These are phyloP conservation scores for Rhodotorula sp. DNA, from an alignment of 1,284 basidiomycete species.

Conservation along the genomic window DNA sequence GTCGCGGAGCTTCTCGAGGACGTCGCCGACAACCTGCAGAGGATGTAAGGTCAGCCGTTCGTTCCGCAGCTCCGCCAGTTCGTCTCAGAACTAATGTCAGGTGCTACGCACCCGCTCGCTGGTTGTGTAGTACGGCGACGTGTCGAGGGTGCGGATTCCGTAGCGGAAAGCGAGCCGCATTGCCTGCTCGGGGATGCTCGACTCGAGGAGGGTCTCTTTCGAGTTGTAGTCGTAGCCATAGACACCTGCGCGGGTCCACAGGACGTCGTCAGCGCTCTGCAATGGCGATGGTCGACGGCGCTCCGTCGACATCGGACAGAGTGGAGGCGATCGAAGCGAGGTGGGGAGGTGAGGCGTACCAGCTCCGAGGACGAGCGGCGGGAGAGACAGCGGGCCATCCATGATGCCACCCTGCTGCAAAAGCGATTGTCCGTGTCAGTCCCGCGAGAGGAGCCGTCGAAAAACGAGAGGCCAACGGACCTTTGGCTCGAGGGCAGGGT, in stretches of 20 bases:
- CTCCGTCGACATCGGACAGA: not conserved
- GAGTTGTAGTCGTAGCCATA: slow-evolving; percentile 42
- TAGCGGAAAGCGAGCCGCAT: slow-evolving; percentile 57
- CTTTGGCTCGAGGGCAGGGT: not conserved
- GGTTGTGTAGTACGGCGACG: slow-evolving; percentile 71
- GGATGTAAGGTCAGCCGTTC: too few relatives aligned
- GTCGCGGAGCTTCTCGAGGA: slow-evolving; percentile 60
- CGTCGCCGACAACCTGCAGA: slow-evolving; percentile 62
- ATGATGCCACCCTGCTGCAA: not conserved
- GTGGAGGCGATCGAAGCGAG: too few relatives aligned
- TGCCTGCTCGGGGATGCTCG: slow-evolving; percentile 27
- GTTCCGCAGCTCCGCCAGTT: too few relatives aligned
- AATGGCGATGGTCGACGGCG: too few relatives aligned
- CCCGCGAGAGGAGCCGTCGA: too few relatives aligned
- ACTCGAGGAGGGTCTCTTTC: slow-evolving; percentile 21
- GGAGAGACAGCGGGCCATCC: slow-evolving; percentile 20
- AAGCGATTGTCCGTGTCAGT: too few relatives aligned
- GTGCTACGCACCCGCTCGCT: slow-evolving; percentile 65
- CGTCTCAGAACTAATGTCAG: too few relatives aligned
- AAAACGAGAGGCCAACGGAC: not conserved
- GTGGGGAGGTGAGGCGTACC: slow-evolving; percentile 5
- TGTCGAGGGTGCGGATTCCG: slow-evolving; percentile 88
- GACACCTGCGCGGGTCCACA: slow-evolving; percentile 22
- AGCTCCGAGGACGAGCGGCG: slow-evolving; percentile 27
- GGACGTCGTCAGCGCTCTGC: not conserved